Evolutionary conservation across 192 early-diverging fungal species (phyloP), one percentile per base, ranked within the genome.

Genomic region (Entrophospora sp.): DNA sequence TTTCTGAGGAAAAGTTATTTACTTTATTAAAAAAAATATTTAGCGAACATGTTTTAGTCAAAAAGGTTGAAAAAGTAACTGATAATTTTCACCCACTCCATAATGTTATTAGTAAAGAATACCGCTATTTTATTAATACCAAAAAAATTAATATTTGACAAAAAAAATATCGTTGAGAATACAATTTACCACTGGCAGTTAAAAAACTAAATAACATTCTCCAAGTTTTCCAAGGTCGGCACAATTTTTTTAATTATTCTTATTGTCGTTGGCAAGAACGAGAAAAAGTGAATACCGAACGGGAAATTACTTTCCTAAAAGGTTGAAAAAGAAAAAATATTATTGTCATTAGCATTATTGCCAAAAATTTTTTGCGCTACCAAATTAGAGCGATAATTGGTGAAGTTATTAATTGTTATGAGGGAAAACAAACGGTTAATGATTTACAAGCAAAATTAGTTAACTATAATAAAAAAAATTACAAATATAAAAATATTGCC

Each of bases 181-280:
- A 49, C 18, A 49, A 49, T 49, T 49, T 49, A n/a, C 48, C 48
- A 14, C 20, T 49, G 7, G 48, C 5, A 49, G 20, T 22, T 49
- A 49, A 49, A 49, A 49, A 49, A 49, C 48, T 49, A 24, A 49
- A 49, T 49, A 6, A 49, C 6, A 49, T 49, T 49, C 48, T 49
- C 48, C 48, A 49, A 49, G 24, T 49, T 49, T 49, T 49, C 24
- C 48, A 49, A 49, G 48, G 48, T 20, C 7, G 24, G 6, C 48
- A 49, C 18, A 49, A 49, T 49, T 49, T 49, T 49, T 49, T 49
- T 49, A 49, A 49, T 49, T 49, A 49, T 49, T 49, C 48, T 49
- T 49, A 49, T 24, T 49, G 48, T 49, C 48, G 48, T 22, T 49
- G 48, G 20, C 48, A 49, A 49, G 48, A 49, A n/a, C 48, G 48